Percentiles rank a stretch among this genome's conserved stretches.
Evolutionary conservation across 1,284 basidiomycete species (phyloP).

Genomic region (Grifola frondosa): DNA sequence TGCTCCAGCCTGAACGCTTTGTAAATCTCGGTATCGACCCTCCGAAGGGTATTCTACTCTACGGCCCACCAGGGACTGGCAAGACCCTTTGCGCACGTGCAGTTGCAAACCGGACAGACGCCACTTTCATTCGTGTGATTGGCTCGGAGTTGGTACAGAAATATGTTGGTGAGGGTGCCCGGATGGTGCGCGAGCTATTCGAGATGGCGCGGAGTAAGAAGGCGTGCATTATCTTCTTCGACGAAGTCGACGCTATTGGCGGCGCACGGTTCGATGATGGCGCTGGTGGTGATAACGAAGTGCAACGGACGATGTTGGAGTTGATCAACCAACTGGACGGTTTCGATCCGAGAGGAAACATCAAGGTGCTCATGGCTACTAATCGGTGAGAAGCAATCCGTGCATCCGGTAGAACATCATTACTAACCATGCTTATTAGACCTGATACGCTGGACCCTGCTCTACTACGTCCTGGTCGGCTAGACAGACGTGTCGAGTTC

Average conservation of each 20-base stretch:
- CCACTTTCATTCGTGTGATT: conserved; percentile 99
- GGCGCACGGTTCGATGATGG: conserved; percentile 99
- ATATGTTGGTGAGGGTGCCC: conserved; percentile 98
- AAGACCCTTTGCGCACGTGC: conserved; percentile 99
- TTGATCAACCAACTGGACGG: conserved; percentile 99
- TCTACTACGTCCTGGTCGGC: conserved; percentile 90
- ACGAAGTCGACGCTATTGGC: conserved; percentile 97
- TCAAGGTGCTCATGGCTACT: conserved; percentile 99
- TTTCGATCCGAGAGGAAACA: conserved; percentile 98
- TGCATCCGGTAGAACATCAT: not conserved
- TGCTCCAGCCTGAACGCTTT: conserved; percentile 87
- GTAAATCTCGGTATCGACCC: conserved; percentile 99
- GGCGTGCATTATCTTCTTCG: conserved; percentile 99
- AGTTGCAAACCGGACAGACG: conserved; percentile 98
- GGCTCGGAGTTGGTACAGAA: conserved; percentile 99
- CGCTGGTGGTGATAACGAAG: conserved; percentile 98
- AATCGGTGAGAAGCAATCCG: conserved; percentile 63
- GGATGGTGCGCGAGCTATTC: conserved; percentile 98
- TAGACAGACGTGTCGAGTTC: conserved; percentile 97
- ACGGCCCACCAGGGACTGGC: conserved; percentile 96
- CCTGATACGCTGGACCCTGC: conserved; percentile 99
- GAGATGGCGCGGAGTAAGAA: conserved; percentile 99
- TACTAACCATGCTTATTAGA: conserved; percentile 41
- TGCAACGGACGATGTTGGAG: conserved; percentile 99
- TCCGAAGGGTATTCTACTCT: conserved; percentile 96